Evolutionary conservation across 2,329 filamentous ascomycete genomes (phyloP).

Genomic region (Aureobasidium sp.): DNA sequence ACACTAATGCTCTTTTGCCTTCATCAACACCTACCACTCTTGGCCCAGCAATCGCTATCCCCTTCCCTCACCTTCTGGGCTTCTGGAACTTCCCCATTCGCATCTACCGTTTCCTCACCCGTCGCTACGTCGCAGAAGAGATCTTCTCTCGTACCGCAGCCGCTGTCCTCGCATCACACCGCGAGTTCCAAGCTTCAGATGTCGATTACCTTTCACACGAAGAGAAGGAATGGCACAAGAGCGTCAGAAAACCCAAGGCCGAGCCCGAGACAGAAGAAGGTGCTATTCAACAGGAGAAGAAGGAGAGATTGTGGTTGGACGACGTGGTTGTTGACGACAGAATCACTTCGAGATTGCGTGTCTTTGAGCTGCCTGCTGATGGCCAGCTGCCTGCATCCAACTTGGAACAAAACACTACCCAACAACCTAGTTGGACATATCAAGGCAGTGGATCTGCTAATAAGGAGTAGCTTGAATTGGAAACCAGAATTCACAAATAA

Average conservation of each 20-base stretch:
- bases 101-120: slow-evolving; percentile 80
- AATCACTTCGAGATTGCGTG: slow-evolving; percentile 71
- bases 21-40: slow-evolving; percentile 61
- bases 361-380: slow-evolving; percentile 55
- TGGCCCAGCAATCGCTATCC: slow-evolving; percentile 63
- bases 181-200: slow-evolving; percentile 55
- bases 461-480: background rate
- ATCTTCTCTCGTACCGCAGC: slow-evolving; percentile 84
- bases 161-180: slow-evolving; percentile 59
- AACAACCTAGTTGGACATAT: background rate
- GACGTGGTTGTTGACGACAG: slow-evolving; percentile 69
- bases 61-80: slow-evolving; percentile 83
- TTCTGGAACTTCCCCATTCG: slow-evolving; percentile 85
- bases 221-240: slow-evolving; percentile 79
- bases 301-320: slow-evolving; percentile 57
- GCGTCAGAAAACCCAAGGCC: slow-evolving; percentile 49
- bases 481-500: background rate
- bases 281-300: background rate
- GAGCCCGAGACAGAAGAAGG: slow-evolving; percentile 38
- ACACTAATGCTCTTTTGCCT: slow-evolving; percentile 59
- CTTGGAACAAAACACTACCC: background rate
- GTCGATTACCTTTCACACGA: slow-evolving; percentile 58
- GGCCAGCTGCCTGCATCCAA: background rate
- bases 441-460: background rate
- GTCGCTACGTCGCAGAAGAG: slow-evolving; percentile 74